These are phyloP conservation scores for Chaetomidium leptoderma DNA, from an alignment of 495 filamentous ascomycete species.

Conservation along the genomic window DNA sequence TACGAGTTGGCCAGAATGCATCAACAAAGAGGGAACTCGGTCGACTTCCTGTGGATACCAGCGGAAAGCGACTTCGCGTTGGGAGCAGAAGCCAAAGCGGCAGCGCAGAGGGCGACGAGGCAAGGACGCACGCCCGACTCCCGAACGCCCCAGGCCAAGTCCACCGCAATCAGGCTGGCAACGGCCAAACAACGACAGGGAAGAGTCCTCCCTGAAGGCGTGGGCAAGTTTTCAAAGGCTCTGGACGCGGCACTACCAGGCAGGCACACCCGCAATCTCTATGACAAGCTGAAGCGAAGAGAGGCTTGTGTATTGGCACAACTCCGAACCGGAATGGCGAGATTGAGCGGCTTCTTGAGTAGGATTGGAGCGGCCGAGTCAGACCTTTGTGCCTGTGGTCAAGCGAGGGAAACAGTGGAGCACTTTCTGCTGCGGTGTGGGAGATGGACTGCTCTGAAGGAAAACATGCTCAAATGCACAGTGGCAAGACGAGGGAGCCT, in stretches of 20 bases:
- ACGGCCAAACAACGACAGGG: conserved; percentile 1
- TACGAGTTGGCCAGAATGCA: conserved; percentile 1
- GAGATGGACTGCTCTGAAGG: conserved; percentile 30
- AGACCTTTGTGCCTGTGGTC: conserved; percentile 23
- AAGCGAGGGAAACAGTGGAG: conserved; percentile 22
- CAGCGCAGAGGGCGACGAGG: conserved; percentile 9
- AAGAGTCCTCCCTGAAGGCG: conserved; percentile 17
- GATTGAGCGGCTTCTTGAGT: conserved; percentile 35
- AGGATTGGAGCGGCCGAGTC: conserved; percentile 26
- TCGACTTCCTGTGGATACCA: too few relatives aligned
- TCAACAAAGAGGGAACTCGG: too few relatives aligned
- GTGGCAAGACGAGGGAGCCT: conserved; percentile 33
- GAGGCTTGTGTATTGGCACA: conserved; percentile 34
- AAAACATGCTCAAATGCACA: conserved; percentile 34
- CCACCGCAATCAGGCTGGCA: neutral
- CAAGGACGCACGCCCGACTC: neutral
- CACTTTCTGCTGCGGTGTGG: conserved; percentile 36
- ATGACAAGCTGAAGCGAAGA: conserved; percentile 23
- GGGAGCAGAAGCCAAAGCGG: too few relatives aligned
- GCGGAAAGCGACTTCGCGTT: too few relatives aligned
- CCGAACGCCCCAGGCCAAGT: neutral
- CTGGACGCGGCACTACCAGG: conserved; percentile 33
- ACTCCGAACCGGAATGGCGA: conserved; percentile 35
- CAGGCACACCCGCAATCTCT: conserved; percentile 32
- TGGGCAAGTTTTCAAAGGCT: conserved; percentile 30